phyloP scores from a whole-genome alignment of 129 eudicot species.

The Lonicera japonica region DNA sequence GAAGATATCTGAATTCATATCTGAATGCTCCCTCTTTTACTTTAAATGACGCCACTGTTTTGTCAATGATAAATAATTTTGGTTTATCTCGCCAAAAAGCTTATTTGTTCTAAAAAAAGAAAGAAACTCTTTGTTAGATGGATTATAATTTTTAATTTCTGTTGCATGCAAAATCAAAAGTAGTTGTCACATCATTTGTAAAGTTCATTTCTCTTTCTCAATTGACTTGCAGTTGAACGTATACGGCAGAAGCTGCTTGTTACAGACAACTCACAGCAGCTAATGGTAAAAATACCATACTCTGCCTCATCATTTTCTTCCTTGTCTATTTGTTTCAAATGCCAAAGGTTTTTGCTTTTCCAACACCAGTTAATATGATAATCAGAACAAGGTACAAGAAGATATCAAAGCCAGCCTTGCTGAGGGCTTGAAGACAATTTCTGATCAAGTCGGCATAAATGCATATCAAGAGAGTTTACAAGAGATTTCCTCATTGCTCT shows the following conservation, averaged over 20 bases:
- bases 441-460: slow-evolving; percentile 42
- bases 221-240: slow-evolving; percentile 53
- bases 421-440: slow-evolving; percentile 47
- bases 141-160: not conserved
- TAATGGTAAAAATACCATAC: slow-evolving; percentile 40
- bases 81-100: slow-evolving; percentile 4
- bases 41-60: not conserved
- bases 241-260: slow-evolving; percentile 65
- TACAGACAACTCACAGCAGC: slow-evolving; percentile 58
- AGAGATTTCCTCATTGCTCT: slow-evolving; percentile 37
- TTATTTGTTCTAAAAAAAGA: slow-evolving; percentile 4
- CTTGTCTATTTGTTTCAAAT: not conserved
- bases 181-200: not conserved
- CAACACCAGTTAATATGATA: slow-evolving; percentile 17
- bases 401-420: slow-evolving; percentile 52
- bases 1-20: not conserved
- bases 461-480: slow-evolving; percentile 36
- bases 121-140: not conserved
- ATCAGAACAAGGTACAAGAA: slow-evolving; percentile 82
- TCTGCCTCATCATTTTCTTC: slow-evolving; percentile 13
- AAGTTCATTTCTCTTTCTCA: not conserved
- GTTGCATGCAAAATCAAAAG: not conserved
- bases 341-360: slow-evolving; percentile 5
- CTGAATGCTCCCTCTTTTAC: not conserved
- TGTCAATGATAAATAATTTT: not conserved